Evolutionary conservation across 768 basidiomycete species (phyloP), one percentile per base, ranked within the genome.

Genomic region (Pleurotus eryngii): DNA sequence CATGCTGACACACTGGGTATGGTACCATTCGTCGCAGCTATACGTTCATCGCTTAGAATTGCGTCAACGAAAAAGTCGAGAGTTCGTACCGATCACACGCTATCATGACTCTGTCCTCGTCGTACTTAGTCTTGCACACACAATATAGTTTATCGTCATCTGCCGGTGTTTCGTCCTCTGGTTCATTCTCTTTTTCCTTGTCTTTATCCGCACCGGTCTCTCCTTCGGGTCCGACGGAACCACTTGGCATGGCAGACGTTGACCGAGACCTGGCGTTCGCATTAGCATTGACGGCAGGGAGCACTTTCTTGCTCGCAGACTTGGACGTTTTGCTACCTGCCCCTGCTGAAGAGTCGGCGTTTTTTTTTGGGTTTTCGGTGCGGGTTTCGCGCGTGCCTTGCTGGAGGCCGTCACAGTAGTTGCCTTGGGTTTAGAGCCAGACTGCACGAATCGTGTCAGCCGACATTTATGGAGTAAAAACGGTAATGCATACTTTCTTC

Each of bases 11-110:
- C 94, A 97, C 48, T 84, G 79, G 0, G 90, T 89, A 67, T 97
- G 94, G 68, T 92, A 96, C 94, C 94, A 97, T 60, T 95, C 90
- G 65, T 95, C 94, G 70, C 94, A 96, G 26, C 93, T 94, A 57
- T 35, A 15, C 18, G 46, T 24, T 26, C 38, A 22, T 20, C 24
- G 20, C 39, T 56, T 17, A 51, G 20, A 4, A 9, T 45, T 11
- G 30, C 8, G 11, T 46, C 24, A 22, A 56, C 39, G 46, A 39
- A 54, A 49, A 39, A 30, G 47, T 27, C 46, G 39, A 30, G 49
- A 24, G 60, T 56, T 24, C 42, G 70, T 63, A 92, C 92, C 85
- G 81, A 75, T 96, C 94, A 67, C 94, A 96, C 24, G 91, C 94
- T 68, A 96, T 94, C 94, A 96, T 96, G 59, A 88, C 80, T 51